Evolutionary conservation across 2,329 filamentous ascomycete genomes (phyloP).

Genomic region (Colletotrichum viniferum): DNA sequence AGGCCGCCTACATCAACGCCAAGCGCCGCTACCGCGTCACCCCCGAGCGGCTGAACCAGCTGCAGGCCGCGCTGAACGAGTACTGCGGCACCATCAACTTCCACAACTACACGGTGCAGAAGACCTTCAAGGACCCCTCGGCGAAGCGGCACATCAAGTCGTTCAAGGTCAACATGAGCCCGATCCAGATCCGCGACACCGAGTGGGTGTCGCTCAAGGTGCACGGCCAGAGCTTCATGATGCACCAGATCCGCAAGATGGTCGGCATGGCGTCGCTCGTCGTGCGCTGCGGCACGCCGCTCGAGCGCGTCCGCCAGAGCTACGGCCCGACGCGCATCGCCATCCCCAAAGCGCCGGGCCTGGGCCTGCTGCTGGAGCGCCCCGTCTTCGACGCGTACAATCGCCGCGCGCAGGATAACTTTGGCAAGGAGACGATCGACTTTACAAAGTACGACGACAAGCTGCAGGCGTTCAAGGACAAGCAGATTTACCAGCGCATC

Average conservation of each 20-base stretch:
- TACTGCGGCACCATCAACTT: conserved; percentile 90
- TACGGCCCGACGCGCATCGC: conserved; percentile 77
- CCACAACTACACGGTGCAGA: conserved; percentile 98
- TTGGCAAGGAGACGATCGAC: conserved; percentile 72
- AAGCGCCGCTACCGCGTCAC: conserved; percentile 87
- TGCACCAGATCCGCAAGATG: conserved; percentile 99
- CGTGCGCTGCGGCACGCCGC: conserved; percentile 81
- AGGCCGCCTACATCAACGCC: conserved; percentile 79
- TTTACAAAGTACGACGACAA: conserved; percentile 79
- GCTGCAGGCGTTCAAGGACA: conserved; percentile 88
- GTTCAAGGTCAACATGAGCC: conserved; percentile 77
- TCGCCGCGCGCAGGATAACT: conserved; percentile 66
- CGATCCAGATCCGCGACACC: conserved; percentile 86
- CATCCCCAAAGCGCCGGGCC: conserved; percentile 90
- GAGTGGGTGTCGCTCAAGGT: conserved; percentile 97
- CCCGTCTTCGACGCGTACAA: conserved; percentile 95
- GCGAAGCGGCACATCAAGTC: conserved; percentile 92
- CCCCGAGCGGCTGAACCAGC: conserved; percentile 69
- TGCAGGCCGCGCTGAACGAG: conserved; percentile 75
- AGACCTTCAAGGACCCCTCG: conserved; percentile 79
- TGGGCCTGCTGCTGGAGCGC: conserved; percentile 86
- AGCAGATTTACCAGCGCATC: conserved; percentile 90
- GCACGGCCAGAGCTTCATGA: conserved; percentile 99
- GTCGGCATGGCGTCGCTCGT: conserved; percentile 88
- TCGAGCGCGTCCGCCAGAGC: conserved; percentile 72